Percentiles rank a stretch among this genome's conserved stretches.
phyloP scores from a whole-genome alignment of 106 monocot genomes.

The Dendrobium chrysotoxum region DNA sequence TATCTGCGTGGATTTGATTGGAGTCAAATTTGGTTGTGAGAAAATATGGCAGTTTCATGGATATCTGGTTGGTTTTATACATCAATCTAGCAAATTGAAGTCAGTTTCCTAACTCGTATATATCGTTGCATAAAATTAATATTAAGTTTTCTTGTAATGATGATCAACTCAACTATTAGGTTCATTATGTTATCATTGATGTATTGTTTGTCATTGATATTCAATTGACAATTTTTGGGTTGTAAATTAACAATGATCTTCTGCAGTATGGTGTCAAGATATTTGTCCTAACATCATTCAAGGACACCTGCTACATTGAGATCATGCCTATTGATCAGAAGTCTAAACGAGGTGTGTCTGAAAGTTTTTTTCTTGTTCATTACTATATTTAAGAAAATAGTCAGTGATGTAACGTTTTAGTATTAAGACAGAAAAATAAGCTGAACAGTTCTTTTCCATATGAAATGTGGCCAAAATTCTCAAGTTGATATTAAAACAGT shows the following conservation, averaged over 20 bases:
- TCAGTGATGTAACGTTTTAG: neutral
- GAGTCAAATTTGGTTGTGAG: neutral
- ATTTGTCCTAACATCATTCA: constrained; percentile 40
- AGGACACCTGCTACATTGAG: constrained; percentile 34
- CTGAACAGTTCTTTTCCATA: too few relatives aligned
- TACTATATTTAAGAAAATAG: neutral
- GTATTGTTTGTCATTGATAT: neutral
- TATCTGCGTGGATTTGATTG: neutral
- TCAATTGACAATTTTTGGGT: neutral
- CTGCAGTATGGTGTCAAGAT: constrained; percentile 83
- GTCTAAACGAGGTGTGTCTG: constrained; percentile 60
- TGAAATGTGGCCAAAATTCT: neutral
- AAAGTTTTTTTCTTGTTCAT: neutral
- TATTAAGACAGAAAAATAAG: too few relatives aligned
- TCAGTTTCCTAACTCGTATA: neutral
- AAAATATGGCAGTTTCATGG: neutral
- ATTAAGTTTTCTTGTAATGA: neutral
- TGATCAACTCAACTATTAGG: neutral
- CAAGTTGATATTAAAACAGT: neutral
- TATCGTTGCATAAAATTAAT: neutral
- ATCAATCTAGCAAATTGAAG: neutral
- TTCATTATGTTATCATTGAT: neutral
- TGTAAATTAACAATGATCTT: neutral
- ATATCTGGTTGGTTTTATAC: neutral
- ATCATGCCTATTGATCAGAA: constrained; percentile 50